A percentile compares a stretch with the other conserved stretches of the same genome.
Conservation (phyloP, 805 yeast genomes). For the Candida andamanensis region DNA sequence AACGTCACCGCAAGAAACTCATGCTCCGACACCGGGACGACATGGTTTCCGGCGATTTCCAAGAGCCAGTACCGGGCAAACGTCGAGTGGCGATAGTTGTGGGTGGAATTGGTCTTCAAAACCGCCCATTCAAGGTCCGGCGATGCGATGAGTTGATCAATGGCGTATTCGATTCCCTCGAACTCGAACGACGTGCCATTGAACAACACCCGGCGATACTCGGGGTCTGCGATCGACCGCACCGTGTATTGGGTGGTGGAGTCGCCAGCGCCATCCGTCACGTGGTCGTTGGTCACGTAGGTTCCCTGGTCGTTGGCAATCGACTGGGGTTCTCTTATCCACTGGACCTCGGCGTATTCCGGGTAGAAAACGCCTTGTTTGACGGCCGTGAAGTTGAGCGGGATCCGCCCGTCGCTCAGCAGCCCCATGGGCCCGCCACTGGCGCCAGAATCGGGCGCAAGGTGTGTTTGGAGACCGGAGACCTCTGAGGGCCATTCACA, state of each 20-base stretch:
- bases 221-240: slow-evolving; percentile 45
- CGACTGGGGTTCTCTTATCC: slow-evolving; percentile 57
- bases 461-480: slow-evolving; percentile 3
- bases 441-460: slow-evolving; percentile 1
- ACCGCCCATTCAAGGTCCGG: slow-evolving; percentile 60
- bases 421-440: too few species aligned
- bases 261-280: slow-evolving; percentile 8
- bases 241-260: slow-evolving; percentile 45
- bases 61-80: slow-evolving; percentile 57
- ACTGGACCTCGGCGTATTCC: slow-evolving; percentile 51
- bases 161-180: slow-evolving; percentile 35
- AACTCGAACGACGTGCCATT: slow-evolving; percentile 43
- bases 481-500: slow-evolving; percentile 1
- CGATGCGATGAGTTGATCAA: slow-evolving; percentile 57
- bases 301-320: slow-evolving; percentile 58
- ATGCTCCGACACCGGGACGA: slow-evolving; percentile 15
- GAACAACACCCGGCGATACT: slow-evolving; percentile 43
- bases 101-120: slow-evolving; percentile 54
- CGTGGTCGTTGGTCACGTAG: slow-evolving; percentile 40
- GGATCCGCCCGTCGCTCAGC: too few species aligned
- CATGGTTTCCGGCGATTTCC: slow-evolving; percentile 35
- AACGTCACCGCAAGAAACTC: slow-evolving; percentile 45
- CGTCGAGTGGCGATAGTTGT: slow-evolving; percentile 71
- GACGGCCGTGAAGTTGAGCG: slow-evolving; percentile 24
- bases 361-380: slow-evolving; percentile 59